Percentiles rank a stretch among this genome's conserved stretches.
phyloP scores from a whole-genome alignment of 2,329 filamentous ascomycete species.

The Cladophialophora chaetospira region DNA sequence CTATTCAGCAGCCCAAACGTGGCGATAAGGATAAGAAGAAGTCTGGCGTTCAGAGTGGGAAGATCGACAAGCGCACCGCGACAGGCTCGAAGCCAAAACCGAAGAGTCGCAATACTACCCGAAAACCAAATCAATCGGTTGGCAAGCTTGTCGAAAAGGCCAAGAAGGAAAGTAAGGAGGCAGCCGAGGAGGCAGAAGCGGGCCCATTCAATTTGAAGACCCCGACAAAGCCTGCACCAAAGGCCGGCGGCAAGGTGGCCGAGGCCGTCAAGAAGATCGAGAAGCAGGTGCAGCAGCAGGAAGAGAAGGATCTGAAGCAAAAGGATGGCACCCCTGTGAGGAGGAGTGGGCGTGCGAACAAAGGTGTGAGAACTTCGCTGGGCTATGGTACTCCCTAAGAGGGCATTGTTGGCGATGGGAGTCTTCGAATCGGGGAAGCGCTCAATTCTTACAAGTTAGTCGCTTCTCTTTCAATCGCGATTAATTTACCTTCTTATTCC shows the following conservation, averaged over 20 bases:
- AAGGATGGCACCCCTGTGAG: constrained; percentile 25
- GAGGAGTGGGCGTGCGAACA: constrained; percentile 22
- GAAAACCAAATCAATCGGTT: constrained; percentile 18
- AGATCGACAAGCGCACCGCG: constrained; percentile 24
- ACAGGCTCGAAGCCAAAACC: constrained; percentile 21
- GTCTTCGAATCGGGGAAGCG: neutral
- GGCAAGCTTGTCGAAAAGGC: constrained; percentile 22
- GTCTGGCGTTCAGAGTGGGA: constrained; percentile 22
- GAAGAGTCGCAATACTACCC: constrained; percentile 23
- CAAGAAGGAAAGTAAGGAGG: constrained; percentile 7
- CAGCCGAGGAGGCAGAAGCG: neutral
- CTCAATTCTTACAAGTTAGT: neutral
- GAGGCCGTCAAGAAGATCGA: constrained; percentile 19
- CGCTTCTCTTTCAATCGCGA: no score
- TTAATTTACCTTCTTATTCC: no score
- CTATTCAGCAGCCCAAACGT: constrained; percentile 25
- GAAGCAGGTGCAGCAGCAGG: constrained; percentile 10
- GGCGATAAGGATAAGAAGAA: constrained; percentile 22
- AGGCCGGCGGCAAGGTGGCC: constrained; percentile 12
- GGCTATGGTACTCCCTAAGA: neutral
- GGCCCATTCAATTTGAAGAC: neutral
- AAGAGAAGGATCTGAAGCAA: constrained; percentile 13
- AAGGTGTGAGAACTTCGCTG: constrained; percentile 19
- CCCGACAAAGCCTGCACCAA: neutral
- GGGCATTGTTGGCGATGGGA: neutral